These are phyloP conservation scores for Penicillium crystallinum DNA, from an alignment of 495 filamentous ascomycete genomes.

Conservation along the genomic window DNA sequence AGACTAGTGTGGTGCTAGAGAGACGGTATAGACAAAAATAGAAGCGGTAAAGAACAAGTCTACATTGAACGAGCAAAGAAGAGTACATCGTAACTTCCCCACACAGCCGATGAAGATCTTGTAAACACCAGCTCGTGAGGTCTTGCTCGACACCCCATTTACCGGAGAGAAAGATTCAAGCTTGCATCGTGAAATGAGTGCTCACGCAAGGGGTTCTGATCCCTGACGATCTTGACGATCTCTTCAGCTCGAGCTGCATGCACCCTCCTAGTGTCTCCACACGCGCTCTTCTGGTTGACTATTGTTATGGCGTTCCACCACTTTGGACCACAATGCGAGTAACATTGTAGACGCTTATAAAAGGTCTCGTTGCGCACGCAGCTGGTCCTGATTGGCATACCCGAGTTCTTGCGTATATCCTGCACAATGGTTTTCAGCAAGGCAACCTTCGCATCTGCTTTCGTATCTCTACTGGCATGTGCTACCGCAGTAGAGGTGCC, in stretches of 20 bases:
- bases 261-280: neutral
- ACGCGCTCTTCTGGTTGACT: neutral
- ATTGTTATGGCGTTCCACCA: neutral
- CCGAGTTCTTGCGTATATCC: neutral
- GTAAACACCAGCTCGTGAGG: neutral
- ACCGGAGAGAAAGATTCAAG: neutral
- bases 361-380: neutral
- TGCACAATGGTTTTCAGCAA: neutral
- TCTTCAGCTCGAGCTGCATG: neutral
- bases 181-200: neutral
- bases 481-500: slow-evolving; percentile 15
- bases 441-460: slow-evolving; percentile 2
- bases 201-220: neutral
- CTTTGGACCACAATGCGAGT: neutral
- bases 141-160: neutral
- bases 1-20: too few relatives aligned
- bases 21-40: too few relatives aligned
- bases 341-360: neutral
- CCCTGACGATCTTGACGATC: neutral
- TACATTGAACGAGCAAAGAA: neutral
- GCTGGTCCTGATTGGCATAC: too few relatives aligned
- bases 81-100: neutral
- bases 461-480: slow-evolving; percentile 16
- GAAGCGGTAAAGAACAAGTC: neutral
- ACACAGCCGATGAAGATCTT: neutral